Conservation (phyloP, 169 alveolate genomes). For the Cryptosporidium parvum region DNA sequence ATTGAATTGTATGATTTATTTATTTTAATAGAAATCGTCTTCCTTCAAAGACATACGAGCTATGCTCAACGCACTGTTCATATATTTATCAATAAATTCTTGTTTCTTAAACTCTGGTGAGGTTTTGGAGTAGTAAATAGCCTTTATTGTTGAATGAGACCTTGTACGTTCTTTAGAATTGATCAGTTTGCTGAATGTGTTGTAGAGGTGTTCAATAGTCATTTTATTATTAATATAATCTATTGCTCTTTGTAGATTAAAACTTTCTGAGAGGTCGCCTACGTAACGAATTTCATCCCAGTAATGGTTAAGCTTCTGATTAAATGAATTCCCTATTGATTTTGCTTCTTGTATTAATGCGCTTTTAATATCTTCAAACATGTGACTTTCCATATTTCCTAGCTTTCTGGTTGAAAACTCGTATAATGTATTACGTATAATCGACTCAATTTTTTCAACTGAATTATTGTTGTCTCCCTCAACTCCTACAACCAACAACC, state of each 20-base stretch:
- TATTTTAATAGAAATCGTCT: constrained; percentile 15
- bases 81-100: constrained; percentile 14
- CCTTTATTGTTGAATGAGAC: background rate
- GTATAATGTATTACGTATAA: constrained; percentile 6
- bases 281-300: constrained; percentile 55
- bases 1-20: background rate
- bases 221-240: constrained; percentile 53
- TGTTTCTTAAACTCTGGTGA: background rate
- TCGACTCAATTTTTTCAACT: constrained; percentile 49
- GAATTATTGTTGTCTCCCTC: constrained; percentile 42
- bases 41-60: constrained; percentile 20
- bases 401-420: constrained; percentile 23
- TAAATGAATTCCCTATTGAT: constrained; percentile 40
- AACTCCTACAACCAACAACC: constrained; percentile 51
- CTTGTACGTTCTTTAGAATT: background rate
- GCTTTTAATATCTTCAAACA: constrained; percentile 28
- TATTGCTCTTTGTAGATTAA: constrained; percentile 27
- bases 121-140: background rate
- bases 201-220: constrained; percentile 50
- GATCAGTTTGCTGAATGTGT: constrained; percentile 43
- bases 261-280: background rate
- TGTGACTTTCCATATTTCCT: constrained; percentile 20
- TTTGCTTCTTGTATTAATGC: constrained; percentile 27
- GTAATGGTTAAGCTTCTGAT: constrained; percentile 6
- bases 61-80: background rate